phyloP scores from a whole-genome alignment of 331 rosid genomes.

The Pyrus hybrid region DNA sequence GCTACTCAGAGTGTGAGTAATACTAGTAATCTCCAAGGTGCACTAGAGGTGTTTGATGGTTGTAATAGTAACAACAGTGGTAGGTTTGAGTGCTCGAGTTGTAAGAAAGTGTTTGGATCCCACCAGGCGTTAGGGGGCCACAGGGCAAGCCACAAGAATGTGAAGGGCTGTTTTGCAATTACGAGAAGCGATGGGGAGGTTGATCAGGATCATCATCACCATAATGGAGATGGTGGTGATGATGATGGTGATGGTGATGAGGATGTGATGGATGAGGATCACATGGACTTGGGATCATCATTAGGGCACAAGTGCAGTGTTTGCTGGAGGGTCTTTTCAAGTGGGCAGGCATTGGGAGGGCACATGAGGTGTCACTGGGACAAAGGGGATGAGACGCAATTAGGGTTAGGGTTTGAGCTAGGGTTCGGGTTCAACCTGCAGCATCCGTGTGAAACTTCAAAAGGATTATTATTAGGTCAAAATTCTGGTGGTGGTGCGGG shows the following conservation, averaged over 20 bases:
- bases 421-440: background rate
- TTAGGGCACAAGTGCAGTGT: conserved; percentile 42
- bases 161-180: conserved; percentile 66
- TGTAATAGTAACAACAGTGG: background rate
- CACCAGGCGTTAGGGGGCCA: conserved; percentile 81
- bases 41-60: background rate
- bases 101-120: conserved; percentile 70
- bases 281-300: conserved; percentile 11
- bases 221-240: background rate
- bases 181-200: conserved; percentile 10
- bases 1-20: background rate
- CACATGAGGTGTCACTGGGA: conserved; percentile 62
- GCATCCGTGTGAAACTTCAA: background rate
- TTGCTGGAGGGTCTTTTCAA: conserved; percentile 36
- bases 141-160: conserved; percentile 71
- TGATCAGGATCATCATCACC: background rate
- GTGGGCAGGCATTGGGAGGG: conserved; percentile 53
- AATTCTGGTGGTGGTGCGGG: background rate
- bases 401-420: background rate
- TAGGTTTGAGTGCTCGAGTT: conserved; percentile 61
- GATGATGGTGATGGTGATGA: background rate
- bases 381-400: conserved; percentile 12
- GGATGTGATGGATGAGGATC: background rate
- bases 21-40: background rate
- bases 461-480: background rate